Conservation (phyloP, 495 filamentous ascomycete genomes). For the Saxophila tyrrhenica region DNA sequence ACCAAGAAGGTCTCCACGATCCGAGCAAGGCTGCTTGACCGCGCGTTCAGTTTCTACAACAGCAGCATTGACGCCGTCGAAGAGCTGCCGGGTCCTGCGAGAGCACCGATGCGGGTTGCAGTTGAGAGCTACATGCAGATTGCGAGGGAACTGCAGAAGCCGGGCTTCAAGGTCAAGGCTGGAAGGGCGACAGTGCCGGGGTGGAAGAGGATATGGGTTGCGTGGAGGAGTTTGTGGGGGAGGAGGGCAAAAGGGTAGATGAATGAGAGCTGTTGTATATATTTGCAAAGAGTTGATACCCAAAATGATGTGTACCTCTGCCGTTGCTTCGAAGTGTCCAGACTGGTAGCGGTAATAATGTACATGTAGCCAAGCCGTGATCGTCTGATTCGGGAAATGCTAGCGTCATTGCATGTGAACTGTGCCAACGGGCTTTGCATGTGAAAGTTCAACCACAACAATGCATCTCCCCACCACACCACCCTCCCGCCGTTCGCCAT, state of each 20-base stretch:
- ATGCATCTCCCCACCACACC: not conserved
- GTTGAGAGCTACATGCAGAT: conserved; percentile 69
- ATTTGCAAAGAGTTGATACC: no score
- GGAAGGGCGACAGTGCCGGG: conserved; percentile 48
- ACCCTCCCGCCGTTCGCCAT: not conserved
- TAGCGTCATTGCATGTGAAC: not conserved
- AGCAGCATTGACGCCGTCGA: conserved; percentile 41
- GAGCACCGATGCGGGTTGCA: conserved; percentile 51
- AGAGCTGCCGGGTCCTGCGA: conserved; percentile 42
- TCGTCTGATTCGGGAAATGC: not conserved
- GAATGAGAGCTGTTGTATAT: not conserved
- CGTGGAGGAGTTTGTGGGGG: conserved; percentile 39
- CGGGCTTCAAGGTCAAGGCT: conserved; percentile 36
- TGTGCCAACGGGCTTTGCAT: not conserved
- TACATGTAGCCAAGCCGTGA: not conserved
- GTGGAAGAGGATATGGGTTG: conserved; percentile 40
- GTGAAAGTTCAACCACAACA: conserved; percentile 1
- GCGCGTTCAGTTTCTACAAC: conserved; percentile 44
- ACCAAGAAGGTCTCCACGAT: conserved; percentile 32
- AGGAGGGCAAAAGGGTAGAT: not conserved
- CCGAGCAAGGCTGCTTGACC: conserved; percentile 41
- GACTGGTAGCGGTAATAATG: not conserved
- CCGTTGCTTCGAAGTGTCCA: no score
- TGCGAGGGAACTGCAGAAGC: conserved; percentile 41
- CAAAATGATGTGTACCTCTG: no score